Base-by-base conservation (phyloP, 1,139 yeast genomes). In the Blastobotrys serpentis region DNA sequence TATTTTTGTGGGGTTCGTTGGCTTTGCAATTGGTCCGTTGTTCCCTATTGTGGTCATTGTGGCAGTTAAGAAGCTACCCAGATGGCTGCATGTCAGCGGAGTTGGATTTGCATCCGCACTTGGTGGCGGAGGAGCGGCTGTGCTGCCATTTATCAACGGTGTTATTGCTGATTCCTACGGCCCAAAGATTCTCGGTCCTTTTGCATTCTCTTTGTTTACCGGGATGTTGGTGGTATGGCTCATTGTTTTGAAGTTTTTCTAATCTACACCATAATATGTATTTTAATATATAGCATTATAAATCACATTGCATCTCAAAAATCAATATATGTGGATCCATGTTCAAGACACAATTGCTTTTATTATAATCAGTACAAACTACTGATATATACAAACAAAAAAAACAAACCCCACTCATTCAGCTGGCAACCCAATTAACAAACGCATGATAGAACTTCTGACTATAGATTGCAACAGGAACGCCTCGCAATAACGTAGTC, bases 81-180 rank as follows among this genome's bases (percentile, higher is more conserved):
- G 71, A 21, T 74, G 74, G 43, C 68, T 75, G 49, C 88, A 86
- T 51, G 78, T 86, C 7, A 70, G 80, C 6, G 92, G 89, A 0
- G 75, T 87, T 4, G 94, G 95, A 0, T 74, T 86, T 47, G 79
- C 84, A 18, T 82, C 90, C 47, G 89, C 95, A 0, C 66, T 86
- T 53, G 94, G 94, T 3, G 89, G 90, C 3, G 81, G 84, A 10
- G 95, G 94, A 1, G 87, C 85, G 8, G 95, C 95, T 0, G 29
- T 62, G 2, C 49, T 60, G 16, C 71, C 61, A n/a, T 66, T 64
- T 45, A 45, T 65, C 19, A 61, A 57, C 22, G 70, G 70, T 29
- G 56, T 60, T 14, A 52, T 65, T 18, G 59, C 65, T n/a, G 53
- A 61, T 26, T 25, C 50, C 7, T 48, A 47, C n/a, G 67, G 68